A percentile compares a stretch with the other conserved stretches of the same genome.
phyloP scores from a whole-genome alignment of 2,329 filamentous ascomycete species.

The Lachnellula arida region DNA sequence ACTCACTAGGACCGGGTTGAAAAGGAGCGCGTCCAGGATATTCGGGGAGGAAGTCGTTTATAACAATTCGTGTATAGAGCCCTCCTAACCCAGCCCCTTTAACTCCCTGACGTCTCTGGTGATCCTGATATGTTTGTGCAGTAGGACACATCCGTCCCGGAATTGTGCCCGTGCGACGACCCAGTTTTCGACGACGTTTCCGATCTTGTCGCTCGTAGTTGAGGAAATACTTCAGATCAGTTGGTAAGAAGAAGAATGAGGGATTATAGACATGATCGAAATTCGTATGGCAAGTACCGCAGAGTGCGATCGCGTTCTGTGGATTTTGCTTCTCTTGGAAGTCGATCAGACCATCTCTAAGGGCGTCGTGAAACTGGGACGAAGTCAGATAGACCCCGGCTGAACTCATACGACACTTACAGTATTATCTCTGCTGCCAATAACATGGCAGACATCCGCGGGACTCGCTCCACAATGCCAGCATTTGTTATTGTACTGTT shows the following conservation, averaged over 20 bases:
- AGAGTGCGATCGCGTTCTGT: slow-evolving; percentile 19
- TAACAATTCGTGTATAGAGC: slow-evolving; percentile 16
- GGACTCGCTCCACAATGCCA: too few relatives aligned
- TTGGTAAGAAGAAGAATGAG: slow-evolving; percentile 20
- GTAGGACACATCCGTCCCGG: slow-evolving; percentile 19
- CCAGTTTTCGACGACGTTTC: slow-evolving; percentile 15
- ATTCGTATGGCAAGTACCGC: slow-evolving; percentile 16
- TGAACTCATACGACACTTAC: too few relatives aligned
- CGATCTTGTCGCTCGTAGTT: slow-evolving; percentile 17
- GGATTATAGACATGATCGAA: slow-evolving; percentile 17
- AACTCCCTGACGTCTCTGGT: slow-evolving; percentile 16
- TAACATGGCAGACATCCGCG: too few relatives aligned
- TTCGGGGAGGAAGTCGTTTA: slow-evolving; percentile 16
- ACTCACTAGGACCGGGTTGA: slow-evolving; percentile 12
- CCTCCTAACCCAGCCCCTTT: slow-evolving; percentile 14
- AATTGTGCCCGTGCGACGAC: slow-evolving; percentile 16
- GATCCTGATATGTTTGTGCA: slow-evolving; percentile 20
- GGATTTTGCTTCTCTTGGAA: slow-evolving; percentile 7
- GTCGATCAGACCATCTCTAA: too few relatives aligned
- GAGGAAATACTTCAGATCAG: slow-evolving; percentile 18
- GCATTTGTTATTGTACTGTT: too few relatives aligned
- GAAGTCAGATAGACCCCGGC: too few relatives aligned
- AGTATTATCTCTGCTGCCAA: too few relatives aligned
- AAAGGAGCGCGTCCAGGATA: slow-evolving; percentile 17
- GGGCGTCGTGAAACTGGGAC: too few relatives aligned